A percentile compares a stretch with the other conserved stretches of the same genome.
Evolutionary conservation across 495 filamentous ascomycete genomes (phyloP).

Genomic region (Xylaria cubensis): DNA sequence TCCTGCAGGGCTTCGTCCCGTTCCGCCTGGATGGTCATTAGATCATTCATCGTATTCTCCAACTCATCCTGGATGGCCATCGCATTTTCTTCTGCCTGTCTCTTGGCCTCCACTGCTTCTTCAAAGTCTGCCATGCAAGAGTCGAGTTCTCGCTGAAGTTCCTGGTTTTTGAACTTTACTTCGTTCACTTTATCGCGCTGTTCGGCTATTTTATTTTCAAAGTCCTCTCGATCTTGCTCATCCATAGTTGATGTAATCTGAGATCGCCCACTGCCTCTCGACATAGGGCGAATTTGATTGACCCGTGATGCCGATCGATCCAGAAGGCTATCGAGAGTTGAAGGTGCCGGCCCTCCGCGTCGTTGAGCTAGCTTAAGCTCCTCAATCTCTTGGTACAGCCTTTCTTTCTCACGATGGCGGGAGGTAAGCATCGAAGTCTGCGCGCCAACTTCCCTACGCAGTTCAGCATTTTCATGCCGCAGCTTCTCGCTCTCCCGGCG

Average conservation of each 20-base stretch:
- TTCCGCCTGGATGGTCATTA: constrained; percentile 82
- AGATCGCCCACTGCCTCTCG: constrained; percentile 74
- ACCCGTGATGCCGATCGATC: constrained; percentile 91
- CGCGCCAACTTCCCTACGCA: constrained; percentile 89
- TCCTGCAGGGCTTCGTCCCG: constrained; percentile 83
- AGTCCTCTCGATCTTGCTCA: constrained; percentile 83
- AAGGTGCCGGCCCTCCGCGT: constrained; percentile 60
- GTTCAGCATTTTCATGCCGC: constrained; percentile 89
- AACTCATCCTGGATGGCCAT: constrained; percentile 76
- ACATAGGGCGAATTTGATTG: constrained; percentile 66
- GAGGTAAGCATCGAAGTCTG: constrained; percentile 98
- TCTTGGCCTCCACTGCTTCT: constrained; percentile 61
- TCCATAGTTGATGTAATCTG: constrained; percentile 66
- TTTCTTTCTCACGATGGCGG: constrained; percentile 91
- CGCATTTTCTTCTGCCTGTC: constrained; percentile 64
- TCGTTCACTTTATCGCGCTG: constrained; percentile 85
- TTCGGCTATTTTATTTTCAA: constrained; percentile 81
- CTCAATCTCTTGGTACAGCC: constrained; percentile 95
- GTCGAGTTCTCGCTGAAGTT: constrained; percentile 77
- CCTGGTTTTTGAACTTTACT: constrained; percentile 82
- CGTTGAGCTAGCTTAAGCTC: constrained; percentile 88
- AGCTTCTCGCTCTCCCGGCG: constrained; percentile 74
- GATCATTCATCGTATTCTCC: constrained; percentile 76
- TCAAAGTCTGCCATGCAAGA: constrained; percentile 71
- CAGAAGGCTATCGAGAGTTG: constrained; percentile 88